Conservation (phyloP, 257 asterid species). For the Knoxia roxburghii region DNA sequence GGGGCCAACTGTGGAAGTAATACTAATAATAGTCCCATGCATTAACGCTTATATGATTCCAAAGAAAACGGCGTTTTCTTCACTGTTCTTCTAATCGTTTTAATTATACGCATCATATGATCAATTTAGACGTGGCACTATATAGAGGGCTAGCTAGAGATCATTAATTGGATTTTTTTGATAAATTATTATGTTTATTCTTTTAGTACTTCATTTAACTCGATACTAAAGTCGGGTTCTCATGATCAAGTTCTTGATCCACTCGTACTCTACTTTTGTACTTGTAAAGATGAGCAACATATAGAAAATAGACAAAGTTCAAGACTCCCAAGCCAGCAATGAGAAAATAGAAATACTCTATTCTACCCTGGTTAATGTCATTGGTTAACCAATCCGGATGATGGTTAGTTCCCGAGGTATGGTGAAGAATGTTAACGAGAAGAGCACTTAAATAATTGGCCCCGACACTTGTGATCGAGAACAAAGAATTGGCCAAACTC, state of each 20-base stretch:
- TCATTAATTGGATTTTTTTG: too few relatives aligned
- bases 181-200: too few relatives aligned
- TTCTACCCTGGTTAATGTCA: slow-evolving; percentile 50
- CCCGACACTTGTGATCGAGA: slow-evolving; percentile 58
- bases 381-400: slow-evolving; percentile 74
- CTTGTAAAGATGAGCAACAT: slow-evolving; percentile 44
- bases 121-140: too few relatives aligned
- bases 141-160: too few relatives aligned
- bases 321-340: slow-evolving; percentile 64
- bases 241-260: slow-evolving; percentile 27
- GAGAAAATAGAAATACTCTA: slow-evolving; percentile 59
- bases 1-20: too few relatives aligned
- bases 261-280: slow-evolving; percentile 46
- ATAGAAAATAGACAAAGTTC: slow-evolving; percentile 49
- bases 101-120: too few relatives aligned
- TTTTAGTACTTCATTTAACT: slow-evolving; percentile 34
- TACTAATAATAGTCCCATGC: too few relatives aligned
- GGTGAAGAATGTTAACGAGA: slow-evolving; percentile 60
- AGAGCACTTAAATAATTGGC: slow-evolving; percentile 54
- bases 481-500: slow-evolving; percentile 77
- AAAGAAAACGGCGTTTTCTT: too few relatives aligned
- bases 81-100: too few relatives aligned
- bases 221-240: slow-evolving; percentile 31
- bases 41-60: too few relatives aligned
- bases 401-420: slow-evolving; percentile 39